Base-by-base conservation (phyloP, 2,329 filamentous ascomycete genomes). In the Neurospora sp. region DNA sequence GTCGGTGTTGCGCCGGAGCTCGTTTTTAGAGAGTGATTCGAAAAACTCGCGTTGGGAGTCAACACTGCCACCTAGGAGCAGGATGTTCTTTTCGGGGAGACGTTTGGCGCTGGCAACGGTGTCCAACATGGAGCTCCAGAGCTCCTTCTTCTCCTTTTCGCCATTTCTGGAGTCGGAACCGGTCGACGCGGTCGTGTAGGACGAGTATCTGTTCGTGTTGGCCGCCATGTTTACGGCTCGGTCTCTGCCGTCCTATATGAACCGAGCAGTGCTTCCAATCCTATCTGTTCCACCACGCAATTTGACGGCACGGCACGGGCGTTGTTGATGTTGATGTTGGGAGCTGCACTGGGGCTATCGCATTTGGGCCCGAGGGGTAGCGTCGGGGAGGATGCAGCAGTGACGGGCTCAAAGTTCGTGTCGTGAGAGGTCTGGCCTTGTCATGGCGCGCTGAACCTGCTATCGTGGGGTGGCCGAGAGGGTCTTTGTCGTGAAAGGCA, bases 41-140 rank as follows among this genome's bases (percentile, higher is more conserved):
- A 97, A 84, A 76, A 97, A 96, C 75, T 96, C 93, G 79, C 89
- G 87, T 80, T 97, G 93, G 71, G 91, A 91, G 75, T 95, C 92
- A 71, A 92, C 89, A 39, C 91, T 91, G 71, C 93, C 93, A 77
- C 93, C 93, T 78, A 97, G 82, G 28, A 97, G 90, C 58, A 97
- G 82, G 72, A 97, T 82, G 79, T 94, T 96, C 86, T 97, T 97
- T 82, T 97, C 93, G 6, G 93, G 93, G 76, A 97, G 83, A 75
- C 91, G 88, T 84, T 96, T 96, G 74, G 92, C 93, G 81, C 92
- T 97, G 76, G 94, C 93, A 75, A 96, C 94, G 68, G 89, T 90
- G 80, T 96, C 93, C 75, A 97, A 86, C 91, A 97, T 93, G 66
- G 93, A 93, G 72, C 91, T 94, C 95, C 95, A 97, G 81, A 97